These are phyloP conservation scores for Maudiozyma barnettii DNA, from an alignment of 805 yeast species.

Conservation along the genomic window DNA sequence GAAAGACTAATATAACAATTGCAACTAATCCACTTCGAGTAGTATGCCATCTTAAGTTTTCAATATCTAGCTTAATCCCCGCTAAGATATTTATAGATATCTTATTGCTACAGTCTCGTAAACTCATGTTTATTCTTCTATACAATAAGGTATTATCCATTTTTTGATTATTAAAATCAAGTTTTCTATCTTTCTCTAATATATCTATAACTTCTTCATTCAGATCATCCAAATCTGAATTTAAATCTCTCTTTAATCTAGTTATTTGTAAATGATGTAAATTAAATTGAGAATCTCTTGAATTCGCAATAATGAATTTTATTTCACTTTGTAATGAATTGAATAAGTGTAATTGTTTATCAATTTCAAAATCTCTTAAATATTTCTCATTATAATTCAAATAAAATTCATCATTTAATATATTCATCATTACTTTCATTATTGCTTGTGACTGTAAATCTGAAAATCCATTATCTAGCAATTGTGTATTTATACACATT, in stretches of 20 bases:
- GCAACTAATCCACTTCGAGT: slow-evolving; percentile 82
- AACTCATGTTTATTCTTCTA: slow-evolving; percentile 53
- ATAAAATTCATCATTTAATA: slow-evolving; percentile 33
- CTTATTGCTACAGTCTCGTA: slow-evolving; percentile 77
- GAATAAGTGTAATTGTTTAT: slow-evolving; percentile 79
- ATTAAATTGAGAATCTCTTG: slow-evolving; percentile 60
- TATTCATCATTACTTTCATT: slow-evolving; percentile 27
- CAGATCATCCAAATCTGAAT: slow-evolving; percentile 65
- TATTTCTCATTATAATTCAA: slow-evolving; percentile 32
- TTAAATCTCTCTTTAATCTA: slow-evolving; percentile 61
- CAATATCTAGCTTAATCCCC: slow-evolving; percentile 78
- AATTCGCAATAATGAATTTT: slow-evolving; percentile 62
- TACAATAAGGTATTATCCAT: slow-evolving; percentile 74
- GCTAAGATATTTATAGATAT: slow-evolving; percentile 74
- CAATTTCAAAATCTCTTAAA: slow-evolving; percentile 50
- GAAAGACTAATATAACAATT: slow-evolving; percentile 53
- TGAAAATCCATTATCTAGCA: slow-evolving; percentile 12
- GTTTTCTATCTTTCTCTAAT: slow-evolving; percentile 66
- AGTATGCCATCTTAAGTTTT: slow-evolving; percentile 84
- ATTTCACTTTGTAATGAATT: slow-evolving; percentile 89
- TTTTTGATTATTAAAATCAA: slow-evolving; percentile 77
- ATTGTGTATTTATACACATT: slow-evolving; percentile 11
- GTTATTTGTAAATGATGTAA: slow-evolving; percentile 58
- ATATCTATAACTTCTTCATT: slow-evolving; percentile 50
- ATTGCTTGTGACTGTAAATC: slow-evolving; percentile 18